Evolutionary conservation across 352 stramenopile genomes (phyloP).

Genomic region (Globisporangium rhizosaccharum): DNA sequence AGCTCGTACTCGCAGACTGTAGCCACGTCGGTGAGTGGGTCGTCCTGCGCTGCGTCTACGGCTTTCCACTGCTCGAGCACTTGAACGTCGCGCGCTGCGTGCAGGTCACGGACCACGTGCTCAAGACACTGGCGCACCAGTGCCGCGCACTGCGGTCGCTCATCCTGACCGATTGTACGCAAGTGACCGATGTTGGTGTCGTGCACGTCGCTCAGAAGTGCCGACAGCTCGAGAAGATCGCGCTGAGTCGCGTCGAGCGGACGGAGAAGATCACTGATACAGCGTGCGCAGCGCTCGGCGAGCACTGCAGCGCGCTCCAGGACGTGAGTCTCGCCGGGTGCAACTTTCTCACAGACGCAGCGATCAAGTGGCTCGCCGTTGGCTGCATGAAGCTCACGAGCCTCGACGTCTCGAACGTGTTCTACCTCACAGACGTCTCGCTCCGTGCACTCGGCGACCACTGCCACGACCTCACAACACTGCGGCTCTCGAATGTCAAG

Average conservation of each 20-base stretch:
- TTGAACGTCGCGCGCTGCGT: conserved; percentile 69
- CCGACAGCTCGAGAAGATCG: conserved; percentile 63
- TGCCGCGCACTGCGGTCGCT: conserved; percentile 62
- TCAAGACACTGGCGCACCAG: conserved; percentile 74
- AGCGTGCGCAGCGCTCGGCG: conserved; percentile 68
- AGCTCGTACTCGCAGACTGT: conserved; percentile 50
- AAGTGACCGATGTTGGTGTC: conserved; percentile 82
- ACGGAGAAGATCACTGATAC: conserved; percentile 87
- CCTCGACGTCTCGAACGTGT: conserved; percentile 80
- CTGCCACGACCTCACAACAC: conserved; percentile 26
- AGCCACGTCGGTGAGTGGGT: conserved; percentile 62
- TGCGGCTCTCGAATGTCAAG: conserved; percentile 62
- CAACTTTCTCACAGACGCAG: conserved; percentile 87
- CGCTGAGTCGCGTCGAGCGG: conserved; percentile 46
- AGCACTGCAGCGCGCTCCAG: conserved; percentile 44
- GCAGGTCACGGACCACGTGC: conserved; percentile 80
- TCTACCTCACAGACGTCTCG: conserved; percentile 80
- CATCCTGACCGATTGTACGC: conserved; percentile 70
- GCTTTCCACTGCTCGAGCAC: conserved; percentile 38
- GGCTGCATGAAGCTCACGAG: conserved; percentile 68
- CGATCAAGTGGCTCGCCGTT: conserved; percentile 83
- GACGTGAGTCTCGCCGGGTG: conserved; percentile 79
- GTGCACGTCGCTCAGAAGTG: conserved; percentile 79
- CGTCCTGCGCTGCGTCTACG: conserved; percentile 60
- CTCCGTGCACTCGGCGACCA: conserved; percentile 39